Percentiles rank a stretch among this genome's conserved stretches.
These are phyloP conservation scores for Penicillium paneum DNA, from an alignment of 2,329 filamentous ascomycete species.

Conservation along the genomic window DNA sequence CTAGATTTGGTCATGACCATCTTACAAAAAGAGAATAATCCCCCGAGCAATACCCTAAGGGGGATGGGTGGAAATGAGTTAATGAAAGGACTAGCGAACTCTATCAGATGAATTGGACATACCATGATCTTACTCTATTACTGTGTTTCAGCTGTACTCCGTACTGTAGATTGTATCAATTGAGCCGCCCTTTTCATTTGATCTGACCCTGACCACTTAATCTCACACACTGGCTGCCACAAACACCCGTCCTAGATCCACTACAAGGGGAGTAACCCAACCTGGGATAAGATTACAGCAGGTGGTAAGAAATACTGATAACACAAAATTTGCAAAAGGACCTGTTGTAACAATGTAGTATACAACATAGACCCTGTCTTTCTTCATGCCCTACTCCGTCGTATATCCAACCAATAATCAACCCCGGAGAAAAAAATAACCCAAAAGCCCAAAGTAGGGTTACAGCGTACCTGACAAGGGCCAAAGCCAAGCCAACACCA, in stretches of 20 bases:
- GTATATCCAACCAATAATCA: neutral
- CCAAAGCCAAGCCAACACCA: neutral
- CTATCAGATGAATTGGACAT: constrained; percentile 19
- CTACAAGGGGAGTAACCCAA: neutral
- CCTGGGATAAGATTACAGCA: neutral
- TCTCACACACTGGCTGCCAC: constrained; percentile 3
- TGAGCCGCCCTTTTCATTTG: neutral
- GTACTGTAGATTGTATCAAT: neutral
- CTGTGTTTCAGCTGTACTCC: neutral
- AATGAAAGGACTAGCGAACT: constrained; percentile 14
- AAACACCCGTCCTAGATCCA: constrained; percentile 11
- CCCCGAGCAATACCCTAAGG: neutral
- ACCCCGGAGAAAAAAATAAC: neutral
- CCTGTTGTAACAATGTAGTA: neutral
- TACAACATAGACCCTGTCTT: too few species aligned
- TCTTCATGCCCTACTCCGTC: too few species aligned
- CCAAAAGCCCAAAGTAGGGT: neutral
- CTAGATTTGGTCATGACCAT: neutral
- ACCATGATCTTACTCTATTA: constrained; percentile 1
- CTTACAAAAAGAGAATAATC: constrained; percentile 6
- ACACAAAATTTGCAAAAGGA: neutral
- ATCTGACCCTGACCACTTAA: neutral
- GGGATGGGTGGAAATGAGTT: constrained; percentile 10
- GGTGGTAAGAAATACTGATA: neutral
- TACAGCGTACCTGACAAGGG: constrained; percentile 6